phyloP scores from a whole-genome alignment of 495 filamentous ascomycete genomes.

The Neurospora sp. region DNA sequence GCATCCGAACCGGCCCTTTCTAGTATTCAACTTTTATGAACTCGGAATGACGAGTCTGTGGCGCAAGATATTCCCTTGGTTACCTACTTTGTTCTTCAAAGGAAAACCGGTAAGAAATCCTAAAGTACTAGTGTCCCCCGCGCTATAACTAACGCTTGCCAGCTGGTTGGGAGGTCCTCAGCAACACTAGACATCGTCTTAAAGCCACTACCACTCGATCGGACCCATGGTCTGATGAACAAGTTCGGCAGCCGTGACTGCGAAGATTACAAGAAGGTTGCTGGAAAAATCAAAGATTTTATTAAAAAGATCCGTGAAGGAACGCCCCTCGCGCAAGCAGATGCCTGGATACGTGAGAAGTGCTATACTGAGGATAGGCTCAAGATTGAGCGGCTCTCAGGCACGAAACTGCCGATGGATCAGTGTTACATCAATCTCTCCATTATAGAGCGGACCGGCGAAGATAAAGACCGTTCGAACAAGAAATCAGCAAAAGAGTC shows the following conservation, averaged over 20 bases:
- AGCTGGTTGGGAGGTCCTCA: constrained; percentile 9
- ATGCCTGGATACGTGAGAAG: constrained; percentile 9
- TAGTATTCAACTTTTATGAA: constrained; percentile 10
- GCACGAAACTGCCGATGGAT: constrained; percentile 21
- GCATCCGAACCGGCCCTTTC: neutral
- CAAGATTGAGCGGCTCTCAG: constrained; percentile 27
- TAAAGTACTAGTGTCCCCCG: neutral
- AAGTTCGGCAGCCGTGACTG: constrained; percentile 15
- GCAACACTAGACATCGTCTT: constrained; percentile 12
- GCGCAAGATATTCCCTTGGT: constrained; percentile 12
- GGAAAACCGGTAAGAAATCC: constrained; percentile 10
- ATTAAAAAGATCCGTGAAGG: constrained; percentile 12
- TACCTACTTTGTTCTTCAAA: constrained; percentile 5
- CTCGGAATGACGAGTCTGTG: constrained; percentile 7
- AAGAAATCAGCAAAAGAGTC: neutral
- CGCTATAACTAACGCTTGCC: constrained; percentile 6
- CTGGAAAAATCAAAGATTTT: constrained; percentile 11
- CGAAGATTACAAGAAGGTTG: constrained; percentile 10
- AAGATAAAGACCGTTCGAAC: neutral
- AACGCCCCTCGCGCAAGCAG: neutral
- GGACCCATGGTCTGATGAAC: constrained; percentile 16
- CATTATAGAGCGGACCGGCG: constrained; percentile 15
- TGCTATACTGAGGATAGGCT: constrained; percentile 16
- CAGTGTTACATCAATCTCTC: constrained; percentile 28
- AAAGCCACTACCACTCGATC: constrained; percentile 15